phyloP scores from a whole-genome alignment of 208 protist genomes.

The Trypanosoma lewisi region DNA sequence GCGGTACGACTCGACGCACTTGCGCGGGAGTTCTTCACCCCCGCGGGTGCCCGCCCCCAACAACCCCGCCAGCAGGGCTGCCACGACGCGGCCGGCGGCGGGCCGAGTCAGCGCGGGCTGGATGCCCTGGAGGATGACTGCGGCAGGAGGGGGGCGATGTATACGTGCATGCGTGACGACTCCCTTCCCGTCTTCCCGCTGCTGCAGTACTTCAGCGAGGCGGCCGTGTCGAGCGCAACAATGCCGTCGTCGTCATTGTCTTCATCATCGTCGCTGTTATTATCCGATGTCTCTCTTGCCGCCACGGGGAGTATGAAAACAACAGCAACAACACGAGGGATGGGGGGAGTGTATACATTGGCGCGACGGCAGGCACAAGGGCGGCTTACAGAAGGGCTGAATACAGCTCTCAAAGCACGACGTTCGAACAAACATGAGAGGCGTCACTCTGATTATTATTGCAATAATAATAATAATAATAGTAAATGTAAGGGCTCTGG shows the following conservation, averaged over 20 bases:
- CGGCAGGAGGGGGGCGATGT: background rate
- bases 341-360: background rate
- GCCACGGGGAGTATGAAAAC: background rate
- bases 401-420: constrained; percentile 3
- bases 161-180: background rate
- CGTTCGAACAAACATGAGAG: background rate
- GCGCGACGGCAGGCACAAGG: background rate
- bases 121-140: background rate
- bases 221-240: constrained; percentile 5
- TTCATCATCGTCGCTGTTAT: background rate
- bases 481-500: background rate
- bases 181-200: no score
- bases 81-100: no score
- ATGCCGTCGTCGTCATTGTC: background rate
- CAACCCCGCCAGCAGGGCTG: background rate
- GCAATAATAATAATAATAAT: background rate
- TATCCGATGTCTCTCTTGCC: background rate
- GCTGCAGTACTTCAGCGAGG: constrained; percentile 30
- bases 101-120: no score
- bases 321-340: background rate
- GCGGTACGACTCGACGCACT: constrained; percentile 20
- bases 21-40: constrained; percentile 19
- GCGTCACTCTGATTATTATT: background rate
- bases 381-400: background rate
- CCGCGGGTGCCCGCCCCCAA: background rate